Base-by-base conservation (phyloP, 257 asterid genomes). In the Plantago elongata region DNA sequence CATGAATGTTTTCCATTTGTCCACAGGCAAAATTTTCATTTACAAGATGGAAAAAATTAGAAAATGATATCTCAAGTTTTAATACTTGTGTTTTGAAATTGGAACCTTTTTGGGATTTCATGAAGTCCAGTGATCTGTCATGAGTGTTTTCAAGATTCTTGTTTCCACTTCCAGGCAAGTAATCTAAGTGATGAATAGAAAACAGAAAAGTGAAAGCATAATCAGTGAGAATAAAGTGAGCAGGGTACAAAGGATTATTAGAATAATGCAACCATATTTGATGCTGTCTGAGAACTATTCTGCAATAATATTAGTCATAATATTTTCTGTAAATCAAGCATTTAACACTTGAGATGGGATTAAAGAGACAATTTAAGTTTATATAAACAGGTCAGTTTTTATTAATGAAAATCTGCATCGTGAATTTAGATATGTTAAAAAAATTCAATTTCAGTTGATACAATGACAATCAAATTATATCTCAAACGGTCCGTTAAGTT, bases 51-150 rank as follows among this genome's bases (percentile, higher is more conserved):
- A 2, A 22, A 22, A 22, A 1, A 22, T 22, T 22, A 22, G 27
- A 22, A 22, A 22, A 22, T 22, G 27, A 22, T 22, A 22, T 22
- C 27, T 22, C 2, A 22, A 22, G 27, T 22, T 22, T 1, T 22
- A 22, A 22, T 2, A 22, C 27, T 22, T 22, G 1, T n/a, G n/a
- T n/a, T n/a, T 22, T 22, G 27, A 22, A 22, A 22, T 22, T 22
- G 27, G 27, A 22, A 22, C 27, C 27, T 22, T 22, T 22, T 22
- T 22, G 1, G 27, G 27, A 22, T 22, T 22, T 22, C 27, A 22
- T 22, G 27, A 73, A 69, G 81, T 81, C 86, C 65, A 81, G 84
- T 63, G 70, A 65, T 65, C 60, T 70, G 73, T 56, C 57, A 69
- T 45, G 69, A 62, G 59, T 44, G 5, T 40, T 55, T 65, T 56